A percentile compares a stretch with the other conserved stretches of the same genome.
These are phyloP conservation scores for Globisporangium paddicum DNA, from an alignment of 352 stramenopile species.

Conservation along the genomic window DNA sequence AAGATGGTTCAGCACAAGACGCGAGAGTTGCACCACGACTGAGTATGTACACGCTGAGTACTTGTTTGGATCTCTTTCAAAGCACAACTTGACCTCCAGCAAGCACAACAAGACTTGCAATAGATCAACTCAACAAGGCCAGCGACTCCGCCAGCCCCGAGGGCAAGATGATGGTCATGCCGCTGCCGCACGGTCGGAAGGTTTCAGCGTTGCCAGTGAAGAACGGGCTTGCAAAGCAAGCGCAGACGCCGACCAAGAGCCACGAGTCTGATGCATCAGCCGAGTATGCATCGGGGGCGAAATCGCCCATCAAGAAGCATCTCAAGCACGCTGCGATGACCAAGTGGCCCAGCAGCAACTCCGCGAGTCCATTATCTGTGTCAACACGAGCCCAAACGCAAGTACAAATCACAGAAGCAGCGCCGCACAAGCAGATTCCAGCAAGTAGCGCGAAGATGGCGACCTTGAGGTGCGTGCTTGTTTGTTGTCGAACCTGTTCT, in stretches of 20 bases:
- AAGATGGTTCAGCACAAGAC: not conserved
- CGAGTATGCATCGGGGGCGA: conserved; percentile 6
- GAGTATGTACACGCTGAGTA: no score
- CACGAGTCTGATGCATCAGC: not conserved
- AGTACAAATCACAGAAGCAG: not conserved
- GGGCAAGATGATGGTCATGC: conserved; percentile 20
- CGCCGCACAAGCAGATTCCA: not conserved
- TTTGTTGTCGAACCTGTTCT: conserved; percentile 5
- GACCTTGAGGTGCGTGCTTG: not conserved
- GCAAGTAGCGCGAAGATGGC: conserved; percentile 4
- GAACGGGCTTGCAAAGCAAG: not conserved
- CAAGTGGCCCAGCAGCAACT: not conserved
- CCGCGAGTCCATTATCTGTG: not conserved
- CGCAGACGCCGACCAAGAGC: conserved; percentile 1
- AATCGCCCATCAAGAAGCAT: conserved; percentile 63
- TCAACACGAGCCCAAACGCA: not conserved
- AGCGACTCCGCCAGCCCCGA: not conserved
- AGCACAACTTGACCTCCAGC: conserved; percentile 1
- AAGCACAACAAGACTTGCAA: not conserved
- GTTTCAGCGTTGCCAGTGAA: not conserved
- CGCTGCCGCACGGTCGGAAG: conserved; percentile 8
- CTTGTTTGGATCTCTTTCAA: not conserved
- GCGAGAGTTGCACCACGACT: no score
- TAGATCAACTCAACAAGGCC: not conserved
- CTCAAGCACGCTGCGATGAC: conserved; percentile 19